These are phyloP conservation scores for Fusarium protoensiforme DNA, from an alignment of 2,329 filamentous ascomycete species.

Conservation along the genomic window DNA sequence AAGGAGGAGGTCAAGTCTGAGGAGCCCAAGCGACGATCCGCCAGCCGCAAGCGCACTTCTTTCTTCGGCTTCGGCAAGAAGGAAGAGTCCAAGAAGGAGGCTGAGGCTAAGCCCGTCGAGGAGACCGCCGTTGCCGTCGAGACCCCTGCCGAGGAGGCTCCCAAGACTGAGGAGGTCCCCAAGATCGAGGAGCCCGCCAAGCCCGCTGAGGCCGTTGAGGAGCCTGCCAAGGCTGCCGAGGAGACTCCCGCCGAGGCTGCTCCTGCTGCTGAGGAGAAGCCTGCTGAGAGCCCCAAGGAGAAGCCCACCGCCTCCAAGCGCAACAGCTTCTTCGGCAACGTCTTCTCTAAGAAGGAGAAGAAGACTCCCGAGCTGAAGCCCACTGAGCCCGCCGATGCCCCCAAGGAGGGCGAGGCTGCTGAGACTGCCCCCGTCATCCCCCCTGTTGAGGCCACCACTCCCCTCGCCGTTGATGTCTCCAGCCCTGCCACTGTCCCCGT, in stretches of 20 bases:
- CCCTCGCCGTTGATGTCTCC: constrained; percentile 65
- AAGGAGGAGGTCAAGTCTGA: constrained; percentile 66
- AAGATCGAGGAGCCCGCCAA: constrained; percentile 12
- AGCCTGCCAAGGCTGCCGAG: constrained; percentile 46
- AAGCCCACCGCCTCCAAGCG: constrained; percentile 62
- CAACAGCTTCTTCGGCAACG: constrained; percentile 65
- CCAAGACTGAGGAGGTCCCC: constrained; percentile 34
- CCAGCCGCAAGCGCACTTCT: constrained; percentile 73
- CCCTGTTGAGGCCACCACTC: constrained; percentile 67
- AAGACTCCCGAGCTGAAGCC: constrained; percentile 65
- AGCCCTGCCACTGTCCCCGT: constrained; percentile 59
- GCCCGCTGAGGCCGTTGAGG: constrained; percentile 36
- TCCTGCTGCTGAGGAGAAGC: constrained; percentile 47
- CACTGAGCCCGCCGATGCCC: constrained; percentile 49
- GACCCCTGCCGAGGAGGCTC: constrained; percentile 44
- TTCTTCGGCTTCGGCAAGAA: constrained; percentile 73
- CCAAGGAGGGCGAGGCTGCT: constrained; percentile 60
- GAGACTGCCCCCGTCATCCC: constrained; percentile 69
- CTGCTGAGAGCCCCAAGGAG: constrained; percentile 55
- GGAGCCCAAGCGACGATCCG: constrained; percentile 71
- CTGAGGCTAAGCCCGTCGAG: constrained; percentile 52
- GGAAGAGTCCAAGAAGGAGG: constrained; percentile 58
- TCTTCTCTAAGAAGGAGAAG: constrained; percentile 68
- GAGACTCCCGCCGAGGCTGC: constrained; percentile 50
- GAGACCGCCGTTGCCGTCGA: constrained; percentile 45